A percentile compares a stretch with the other conserved stretches of the same genome.
Evolutionary conservation across 495 filamentous ascomycete genomes (phyloP).

Genomic region (Neurospora hispaniola): DNA sequence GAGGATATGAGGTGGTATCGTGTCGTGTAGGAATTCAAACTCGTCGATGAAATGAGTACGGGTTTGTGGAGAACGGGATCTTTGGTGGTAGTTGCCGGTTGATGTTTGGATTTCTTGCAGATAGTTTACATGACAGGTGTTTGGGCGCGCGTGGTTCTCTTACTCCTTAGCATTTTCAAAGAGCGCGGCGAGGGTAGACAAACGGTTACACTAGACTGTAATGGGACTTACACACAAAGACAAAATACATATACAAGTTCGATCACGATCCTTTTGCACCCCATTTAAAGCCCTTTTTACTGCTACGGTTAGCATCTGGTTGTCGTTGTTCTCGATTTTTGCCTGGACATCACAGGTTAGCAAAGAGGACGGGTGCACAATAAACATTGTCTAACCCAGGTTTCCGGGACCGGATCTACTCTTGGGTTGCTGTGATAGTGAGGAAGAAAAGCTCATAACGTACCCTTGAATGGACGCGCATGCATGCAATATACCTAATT

Average conservation of each 20-base stretch:
- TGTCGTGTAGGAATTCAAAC: background rate
- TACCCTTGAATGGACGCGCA: background rate
- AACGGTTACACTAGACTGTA: background rate
- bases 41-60: background rate
- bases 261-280: too few species aligned
- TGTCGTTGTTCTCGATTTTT: too few species aligned
- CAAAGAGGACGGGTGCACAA: background rate
- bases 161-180: background rate
- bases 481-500: background rate
- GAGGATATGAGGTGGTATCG: background rate
- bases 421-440: background rate
- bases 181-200: background rate
- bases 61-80: background rate
- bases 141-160: background rate
- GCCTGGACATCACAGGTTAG: background rate
- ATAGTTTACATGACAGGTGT: background rate
- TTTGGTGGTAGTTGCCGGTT: background rate
- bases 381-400: background rate
- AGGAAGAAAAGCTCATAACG: background rate
- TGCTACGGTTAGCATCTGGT: too few species aligned
- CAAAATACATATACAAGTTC: too few species aligned
- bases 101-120: background rate
- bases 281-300: too few species aligned
- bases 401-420: background rate
- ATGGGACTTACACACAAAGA: background rate